Conservation (phyloP, 257 asterid genomes). For the Penstemon barbatus region DNA sequence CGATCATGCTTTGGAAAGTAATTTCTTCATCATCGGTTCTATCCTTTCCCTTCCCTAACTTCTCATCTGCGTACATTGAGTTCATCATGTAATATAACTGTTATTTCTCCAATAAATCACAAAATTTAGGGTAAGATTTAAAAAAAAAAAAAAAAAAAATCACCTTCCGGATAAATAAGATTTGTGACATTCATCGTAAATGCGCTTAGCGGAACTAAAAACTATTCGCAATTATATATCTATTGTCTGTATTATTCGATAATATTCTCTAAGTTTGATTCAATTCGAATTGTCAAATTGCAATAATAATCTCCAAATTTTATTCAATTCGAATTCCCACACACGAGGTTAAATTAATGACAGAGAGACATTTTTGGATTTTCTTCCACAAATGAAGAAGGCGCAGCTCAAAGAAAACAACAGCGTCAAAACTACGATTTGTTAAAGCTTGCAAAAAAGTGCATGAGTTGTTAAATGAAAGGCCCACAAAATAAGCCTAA, state of each 20-base stretch:
- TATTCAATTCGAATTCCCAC: no score
- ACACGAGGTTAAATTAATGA: background rate
- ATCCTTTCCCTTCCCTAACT: constrained; percentile 84
- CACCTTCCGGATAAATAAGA: constrained; percentile 94
- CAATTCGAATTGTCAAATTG: no score
- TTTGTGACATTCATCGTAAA: constrained; percentile 40
- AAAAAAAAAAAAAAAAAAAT: background rate
- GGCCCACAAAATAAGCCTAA: constrained; percentile 35
- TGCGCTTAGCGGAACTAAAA: no score
- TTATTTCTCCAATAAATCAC: background rate
- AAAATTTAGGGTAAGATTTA: background rate
- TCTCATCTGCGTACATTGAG: constrained; percentile 54
- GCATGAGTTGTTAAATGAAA: background rate
- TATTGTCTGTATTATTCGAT: no score
- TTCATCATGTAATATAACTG: background rate
- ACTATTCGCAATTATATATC: no score
- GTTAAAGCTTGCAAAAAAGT: no score
- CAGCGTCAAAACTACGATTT: no score
- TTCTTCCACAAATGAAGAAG: background rate
- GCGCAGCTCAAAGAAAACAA: no score
- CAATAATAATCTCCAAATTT: no score
- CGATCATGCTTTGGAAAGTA: constrained; percentile 95
- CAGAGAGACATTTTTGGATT: constrained; percentile 23
- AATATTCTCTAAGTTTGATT: no score
- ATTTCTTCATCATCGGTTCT: constrained; percentile 70